phyloP scores from a whole-genome alignment of 306 rosid genomes.

The Cicer judaicum region DNA sequence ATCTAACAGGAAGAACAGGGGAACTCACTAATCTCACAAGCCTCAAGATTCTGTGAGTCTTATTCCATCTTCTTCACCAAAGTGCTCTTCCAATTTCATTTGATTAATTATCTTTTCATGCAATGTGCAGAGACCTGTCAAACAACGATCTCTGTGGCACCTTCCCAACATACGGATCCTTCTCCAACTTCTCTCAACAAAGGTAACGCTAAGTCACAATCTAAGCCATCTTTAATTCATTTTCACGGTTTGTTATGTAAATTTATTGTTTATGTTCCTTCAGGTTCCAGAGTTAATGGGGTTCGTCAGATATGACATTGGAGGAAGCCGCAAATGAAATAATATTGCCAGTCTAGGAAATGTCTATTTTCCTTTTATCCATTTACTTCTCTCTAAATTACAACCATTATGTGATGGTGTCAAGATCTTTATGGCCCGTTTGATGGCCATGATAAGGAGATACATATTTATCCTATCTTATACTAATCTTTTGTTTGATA shows the following conservation, averaged over 20 bases:
- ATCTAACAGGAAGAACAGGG: conserved; percentile 72
- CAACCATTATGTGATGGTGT: conserved; percentile 7
- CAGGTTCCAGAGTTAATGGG: conserved; percentile 94
- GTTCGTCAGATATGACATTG: conserved; percentile 83
- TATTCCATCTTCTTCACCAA: neutral
- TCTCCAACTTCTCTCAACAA: conserved; percentile 72
- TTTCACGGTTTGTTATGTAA: neutral
- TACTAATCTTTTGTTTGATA: too few relatives aligned
- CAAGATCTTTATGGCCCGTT: neutral
- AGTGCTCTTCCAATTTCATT: neutral
- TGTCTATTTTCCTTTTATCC: conserved; percentile 30
- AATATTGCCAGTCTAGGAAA: neutral
- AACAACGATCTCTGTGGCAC: conserved; percentile 83
- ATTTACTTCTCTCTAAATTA: neutral
- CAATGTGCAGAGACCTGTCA: conserved; percentile 68
- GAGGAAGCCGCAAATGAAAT: conserved; percentile 67
- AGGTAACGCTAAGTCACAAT: conserved; percentile 44
- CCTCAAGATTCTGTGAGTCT: conserved; percentile 75
- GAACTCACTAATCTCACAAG: conserved; percentile 66
- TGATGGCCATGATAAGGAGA: neutral
- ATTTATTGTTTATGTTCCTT: conserved; percentile 33
- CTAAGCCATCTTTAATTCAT: too few relatives aligned
- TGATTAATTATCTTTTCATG: neutral
- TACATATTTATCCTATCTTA: too few relatives aligned
- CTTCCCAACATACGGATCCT: conserved; percentile 75